Conservation (phyloP, 345 rosid species). For the Dimocarpus longan region DNA sequence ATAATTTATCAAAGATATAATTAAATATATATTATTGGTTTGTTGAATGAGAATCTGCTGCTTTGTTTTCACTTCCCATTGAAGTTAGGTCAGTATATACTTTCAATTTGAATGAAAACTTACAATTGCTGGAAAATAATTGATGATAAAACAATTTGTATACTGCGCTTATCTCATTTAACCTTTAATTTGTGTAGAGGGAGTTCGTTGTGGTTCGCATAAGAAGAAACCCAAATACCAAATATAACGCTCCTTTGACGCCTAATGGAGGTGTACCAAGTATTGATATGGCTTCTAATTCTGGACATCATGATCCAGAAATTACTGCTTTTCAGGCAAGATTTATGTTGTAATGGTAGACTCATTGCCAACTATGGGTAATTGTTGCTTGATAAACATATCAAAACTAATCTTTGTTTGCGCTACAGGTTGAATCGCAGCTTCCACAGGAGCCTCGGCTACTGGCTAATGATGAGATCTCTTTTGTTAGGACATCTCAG, state of each 20-base stretch:
- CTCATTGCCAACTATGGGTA: background rate
- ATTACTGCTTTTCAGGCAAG: background rate
- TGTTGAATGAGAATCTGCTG: no score
- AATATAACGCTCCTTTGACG: background rate
- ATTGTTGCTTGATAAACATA: background rate
- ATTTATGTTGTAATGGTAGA: no score
- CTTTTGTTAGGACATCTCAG: no score
- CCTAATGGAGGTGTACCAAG: background rate
- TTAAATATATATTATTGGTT: no score
- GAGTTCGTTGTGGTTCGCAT: conserved; percentile 7
- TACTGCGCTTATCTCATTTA: background rate
- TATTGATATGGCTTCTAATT: background rate
- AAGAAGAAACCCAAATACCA: background rate
- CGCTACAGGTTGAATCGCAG: background rate
- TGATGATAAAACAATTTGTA: background rate
- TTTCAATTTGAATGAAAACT: background rate
- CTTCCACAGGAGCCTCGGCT: no score
- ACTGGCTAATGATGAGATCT: no score
- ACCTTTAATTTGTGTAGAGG: background rate
- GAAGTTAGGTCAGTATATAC: no score
- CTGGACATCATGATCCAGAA: background rate
- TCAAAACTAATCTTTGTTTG: background rate
- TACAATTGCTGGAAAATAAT: background rate
- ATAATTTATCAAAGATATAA: no score
- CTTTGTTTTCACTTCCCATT: no score